A percentile compares a stretch with the other conserved stretches of the same genome.
These are phyloP conservation scores for Sporisorium reilianum DNA, from an alignment of 1,284 basidiomycete genomes.

Conservation along the genomic window DNA sequence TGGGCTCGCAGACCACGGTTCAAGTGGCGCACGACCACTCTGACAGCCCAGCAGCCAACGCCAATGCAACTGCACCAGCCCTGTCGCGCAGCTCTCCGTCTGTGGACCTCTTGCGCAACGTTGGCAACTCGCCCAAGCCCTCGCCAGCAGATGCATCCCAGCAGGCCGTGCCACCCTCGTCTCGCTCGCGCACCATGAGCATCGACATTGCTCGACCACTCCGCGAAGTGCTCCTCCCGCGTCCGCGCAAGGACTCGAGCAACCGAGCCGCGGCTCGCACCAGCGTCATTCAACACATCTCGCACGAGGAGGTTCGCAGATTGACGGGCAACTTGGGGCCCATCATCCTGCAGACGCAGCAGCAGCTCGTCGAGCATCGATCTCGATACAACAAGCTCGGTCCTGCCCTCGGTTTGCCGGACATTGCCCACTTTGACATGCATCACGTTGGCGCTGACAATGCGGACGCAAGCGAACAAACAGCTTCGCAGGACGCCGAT, in stretches of 20 bases:
- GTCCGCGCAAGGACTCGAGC: conserved; percentile 20
- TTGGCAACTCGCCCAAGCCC: conserved; percentile 5
- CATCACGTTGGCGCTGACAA: neutral
- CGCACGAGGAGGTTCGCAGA: conserved; percentile 37
- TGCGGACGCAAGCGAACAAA: neutral
- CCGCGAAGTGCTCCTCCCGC: conserved; percentile 26
- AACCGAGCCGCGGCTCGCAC: conserved; percentile 12
- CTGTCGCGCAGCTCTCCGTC: conserved; percentile 24
- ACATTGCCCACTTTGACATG: conserved; percentile 18
- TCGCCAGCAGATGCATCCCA: neutral
- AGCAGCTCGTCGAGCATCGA: conserved; percentile 33
- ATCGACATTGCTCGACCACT: conserved; percentile 29
- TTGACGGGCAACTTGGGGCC: conserved; percentile 26
- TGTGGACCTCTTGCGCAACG: conserved; percentile 25
- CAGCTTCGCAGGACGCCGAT: conserved; percentile 2
- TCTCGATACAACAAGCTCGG: conserved; percentile 19
- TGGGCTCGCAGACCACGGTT: conserved; percentile 3
- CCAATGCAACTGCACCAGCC: conserved; percentile 7
- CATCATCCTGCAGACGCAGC: conserved; percentile 25
- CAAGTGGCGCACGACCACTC: neutral
- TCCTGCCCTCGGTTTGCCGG: conserved; percentile 13
- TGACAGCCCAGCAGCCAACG: neutral
- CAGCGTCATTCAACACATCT: conserved; percentile 46
- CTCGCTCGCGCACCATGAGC: conserved; percentile 35
- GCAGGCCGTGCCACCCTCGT: conserved; percentile 12